Evolutionary conservation across 2,329 filamentous ascomycete genomes (phyloP).

Genomic region (Nigrograna mackinnonii): DNA sequence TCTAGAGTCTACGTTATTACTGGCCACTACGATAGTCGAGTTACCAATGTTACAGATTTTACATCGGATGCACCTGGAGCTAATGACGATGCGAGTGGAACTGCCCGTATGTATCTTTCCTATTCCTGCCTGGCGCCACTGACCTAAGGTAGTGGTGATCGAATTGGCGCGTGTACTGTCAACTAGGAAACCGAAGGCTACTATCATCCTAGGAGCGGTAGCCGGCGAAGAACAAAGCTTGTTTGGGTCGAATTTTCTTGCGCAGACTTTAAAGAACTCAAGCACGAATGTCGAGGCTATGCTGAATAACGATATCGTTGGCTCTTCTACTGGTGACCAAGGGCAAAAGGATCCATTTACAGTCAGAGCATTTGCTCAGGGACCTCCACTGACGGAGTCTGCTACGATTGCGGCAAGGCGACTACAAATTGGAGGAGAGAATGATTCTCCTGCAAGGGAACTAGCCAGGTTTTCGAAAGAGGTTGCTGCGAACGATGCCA

Average conservation of each 20-base stretch:
- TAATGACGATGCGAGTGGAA: slow-evolving; percentile 61
- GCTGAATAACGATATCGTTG: slow-evolving; percentile 63
- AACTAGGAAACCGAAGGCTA: slow-evolving; percentile 51
- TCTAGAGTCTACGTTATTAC: slow-evolving; percentile 57
- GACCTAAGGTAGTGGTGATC: slow-evolving; percentile 46
- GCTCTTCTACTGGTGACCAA: slow-evolving; percentile 51
- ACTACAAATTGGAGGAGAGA: slow-evolving; percentile 51
- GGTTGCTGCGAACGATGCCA: slow-evolving; percentile 55
- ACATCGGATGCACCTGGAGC: slow-evolving; percentile 59
- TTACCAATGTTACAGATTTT: slow-evolving; percentile 56
- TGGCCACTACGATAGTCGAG: slow-evolving; percentile 60
- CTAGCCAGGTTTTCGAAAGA: slow-evolving; percentile 60
- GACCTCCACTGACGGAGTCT: slow-evolving; percentile 50
- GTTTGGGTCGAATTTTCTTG: slow-evolving; percentile 56
- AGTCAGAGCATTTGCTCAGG: slow-evolving; percentile 60
- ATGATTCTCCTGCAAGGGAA: slow-evolving; percentile 59
- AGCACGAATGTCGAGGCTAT: slow-evolving; percentile 60
- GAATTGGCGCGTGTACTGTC: slow-evolving; percentile 60
- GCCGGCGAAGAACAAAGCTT: slow-evolving; percentile 63
- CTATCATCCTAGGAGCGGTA: slow-evolving; percentile 60
- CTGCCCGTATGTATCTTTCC: slow-evolving; percentile 42
- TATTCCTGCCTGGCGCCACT: slow-evolving; percentile 3
- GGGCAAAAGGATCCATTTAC: slow-evolving; percentile 53
- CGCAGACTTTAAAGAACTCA: slow-evolving; percentile 55
- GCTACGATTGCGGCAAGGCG: slow-evolving; percentile 40